A percentile compares a stretch with the other conserved stretches of the same genome.
Evolutionary conservation across 2,329 filamentous ascomycete genomes (phyloP).

Genomic region (Penicillium sp.): DNA sequence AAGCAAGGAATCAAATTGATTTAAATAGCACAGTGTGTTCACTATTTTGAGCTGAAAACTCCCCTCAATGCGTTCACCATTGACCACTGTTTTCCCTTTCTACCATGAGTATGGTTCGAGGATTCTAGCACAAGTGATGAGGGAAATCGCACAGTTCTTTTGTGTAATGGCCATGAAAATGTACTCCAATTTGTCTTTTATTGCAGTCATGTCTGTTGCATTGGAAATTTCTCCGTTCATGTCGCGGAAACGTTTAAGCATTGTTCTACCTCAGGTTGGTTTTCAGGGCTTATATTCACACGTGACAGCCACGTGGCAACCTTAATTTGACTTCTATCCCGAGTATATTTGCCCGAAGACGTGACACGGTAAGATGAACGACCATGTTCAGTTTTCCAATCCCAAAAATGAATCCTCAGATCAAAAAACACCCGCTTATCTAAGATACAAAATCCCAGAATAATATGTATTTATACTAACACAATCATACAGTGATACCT

Average conservation of each 20-base stretch:
- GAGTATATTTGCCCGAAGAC: not conserved
- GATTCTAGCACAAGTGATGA: not conserved
- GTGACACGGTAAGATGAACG: too few relatives aligned
- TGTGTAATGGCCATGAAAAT: not conserved
- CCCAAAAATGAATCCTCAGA: not conserved
- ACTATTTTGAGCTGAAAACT: too few relatives aligned
- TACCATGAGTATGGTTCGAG: not conserved
- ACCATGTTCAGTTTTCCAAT: too few relatives aligned
- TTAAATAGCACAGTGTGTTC: too few relatives aligned
- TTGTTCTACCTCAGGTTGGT: not conserved
- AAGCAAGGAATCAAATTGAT: too few relatives aligned
- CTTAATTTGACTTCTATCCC: not conserved
- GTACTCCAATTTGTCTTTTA: too few relatives aligned
- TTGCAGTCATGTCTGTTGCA: not conserved
- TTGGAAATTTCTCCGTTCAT: not conserved
- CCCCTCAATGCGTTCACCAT: too few relatives aligned
- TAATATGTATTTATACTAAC: not conserved
- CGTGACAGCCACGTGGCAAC: constrained; percentile 2
- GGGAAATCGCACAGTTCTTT: not conserved
- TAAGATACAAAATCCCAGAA: not conserved
- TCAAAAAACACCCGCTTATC: not conserved
- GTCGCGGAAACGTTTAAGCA: not conserved
- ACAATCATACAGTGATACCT: constrained; percentile 4
- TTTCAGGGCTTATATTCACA: not conserved
- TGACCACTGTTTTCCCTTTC: not conserved